phyloP scores from a whole-genome alignment of 2,329 filamentous ascomycete genomes.

The Aspergillus transmontanensis region DNA sequence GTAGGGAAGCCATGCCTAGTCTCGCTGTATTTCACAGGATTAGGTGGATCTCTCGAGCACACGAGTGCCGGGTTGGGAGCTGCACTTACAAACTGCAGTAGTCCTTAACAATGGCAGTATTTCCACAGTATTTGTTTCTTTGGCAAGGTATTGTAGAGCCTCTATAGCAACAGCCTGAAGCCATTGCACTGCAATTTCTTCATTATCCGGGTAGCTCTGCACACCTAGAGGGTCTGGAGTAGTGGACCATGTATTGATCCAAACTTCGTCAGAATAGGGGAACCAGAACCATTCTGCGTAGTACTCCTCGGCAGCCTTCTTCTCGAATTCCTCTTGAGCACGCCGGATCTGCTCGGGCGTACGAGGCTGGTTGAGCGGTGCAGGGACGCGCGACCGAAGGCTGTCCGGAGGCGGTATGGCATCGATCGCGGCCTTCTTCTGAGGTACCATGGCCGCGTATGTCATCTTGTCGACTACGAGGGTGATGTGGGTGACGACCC shows the following conservation, averaged over 20 bases:
- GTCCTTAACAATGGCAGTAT: too few species aligned
- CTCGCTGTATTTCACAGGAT: too few species aligned
- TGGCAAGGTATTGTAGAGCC: too few species aligned
- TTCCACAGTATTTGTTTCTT: too few species aligned
- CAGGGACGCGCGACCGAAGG: background rate
- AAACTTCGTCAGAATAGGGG: background rate
- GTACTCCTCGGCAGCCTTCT: background rate
- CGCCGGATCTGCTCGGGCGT: background rate
- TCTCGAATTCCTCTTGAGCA: background rate
- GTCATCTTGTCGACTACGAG: background rate
- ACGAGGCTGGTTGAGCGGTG: background rate
- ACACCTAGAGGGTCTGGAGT: background rate
- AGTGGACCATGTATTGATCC: background rate
- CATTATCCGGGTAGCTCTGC: background rate
- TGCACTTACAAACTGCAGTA: too few species aligned
- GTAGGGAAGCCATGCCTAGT: background rate
- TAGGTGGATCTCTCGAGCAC: background rate
- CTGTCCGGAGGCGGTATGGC: background rate
- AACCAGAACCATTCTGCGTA: background rate
- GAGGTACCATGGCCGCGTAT: background rate
- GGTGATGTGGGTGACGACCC: background rate
- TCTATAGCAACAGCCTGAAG: background rate
- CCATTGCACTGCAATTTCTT: background rate
- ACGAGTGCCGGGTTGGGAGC: too few species aligned
- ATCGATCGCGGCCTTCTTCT: background rate